phyloP scores from a whole-genome alignment of 139 green algal genomes.

The Chlorella sorokiniana region DNA sequence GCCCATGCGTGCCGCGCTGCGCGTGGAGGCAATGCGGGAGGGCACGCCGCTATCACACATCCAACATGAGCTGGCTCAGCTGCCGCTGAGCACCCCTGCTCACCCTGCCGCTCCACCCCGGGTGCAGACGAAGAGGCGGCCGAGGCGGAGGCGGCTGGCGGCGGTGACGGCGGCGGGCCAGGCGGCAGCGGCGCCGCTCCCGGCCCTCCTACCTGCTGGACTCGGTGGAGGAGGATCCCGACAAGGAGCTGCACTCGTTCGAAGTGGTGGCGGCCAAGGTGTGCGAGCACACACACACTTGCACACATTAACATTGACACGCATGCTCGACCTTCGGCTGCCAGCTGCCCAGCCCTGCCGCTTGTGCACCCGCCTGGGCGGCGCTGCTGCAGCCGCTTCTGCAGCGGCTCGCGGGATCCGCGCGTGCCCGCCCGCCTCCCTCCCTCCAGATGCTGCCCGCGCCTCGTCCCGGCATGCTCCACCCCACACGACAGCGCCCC shows the following conservation, averaged over 20 bases:
- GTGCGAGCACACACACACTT: neutral
- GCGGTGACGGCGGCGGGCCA: neutral
- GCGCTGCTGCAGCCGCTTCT: too few species aligned
- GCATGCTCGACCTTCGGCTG: too few species aligned
- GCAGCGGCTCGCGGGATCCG: too few species aligned
- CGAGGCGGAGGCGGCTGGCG: constrained; percentile 28
- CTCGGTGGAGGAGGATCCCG: constrained; percentile 58
- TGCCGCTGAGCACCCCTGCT: neutral
- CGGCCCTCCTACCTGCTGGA: constrained; percentile 32
- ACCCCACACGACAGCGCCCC: too few species aligned
- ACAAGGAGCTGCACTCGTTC: constrained; percentile 72
- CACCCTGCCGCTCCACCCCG: neutral
- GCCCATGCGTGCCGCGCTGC: neutral
- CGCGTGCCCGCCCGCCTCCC: too few species aligned
- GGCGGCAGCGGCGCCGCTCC: neutral
- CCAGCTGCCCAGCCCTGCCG: too few species aligned
- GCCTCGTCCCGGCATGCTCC: too few species aligned
- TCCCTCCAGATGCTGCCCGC: too few species aligned
- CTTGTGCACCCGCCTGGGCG: too few species aligned
- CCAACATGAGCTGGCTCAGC: neutral
- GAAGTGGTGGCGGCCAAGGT: constrained; percentile 75
- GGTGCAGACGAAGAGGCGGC: constrained; percentile 1
- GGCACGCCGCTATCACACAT: neutral
- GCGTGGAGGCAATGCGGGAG: neutral
- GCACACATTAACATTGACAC: too few species aligned